Base-by-base conservation (phyloP, 768 basidiomycete genomes). In the Daedaleopsis nitida region DNA sequence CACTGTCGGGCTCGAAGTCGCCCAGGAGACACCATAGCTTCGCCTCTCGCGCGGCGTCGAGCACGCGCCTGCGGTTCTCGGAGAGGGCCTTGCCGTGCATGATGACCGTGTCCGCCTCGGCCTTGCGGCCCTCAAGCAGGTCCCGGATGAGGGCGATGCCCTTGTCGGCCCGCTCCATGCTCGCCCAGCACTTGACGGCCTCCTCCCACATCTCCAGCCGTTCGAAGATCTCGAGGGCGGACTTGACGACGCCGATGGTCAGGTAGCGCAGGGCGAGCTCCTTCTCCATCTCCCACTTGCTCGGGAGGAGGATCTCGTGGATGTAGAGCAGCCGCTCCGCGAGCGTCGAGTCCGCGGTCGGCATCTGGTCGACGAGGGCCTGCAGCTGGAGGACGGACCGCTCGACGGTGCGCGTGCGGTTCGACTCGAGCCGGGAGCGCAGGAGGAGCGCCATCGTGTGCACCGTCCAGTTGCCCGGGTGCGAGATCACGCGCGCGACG, bases 171-270 rank as follows among this genome's bases (percentile, higher is more conserved):
- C 84, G 78, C 65, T 96, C 95, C 76, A 96, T 81, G 17, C 86
- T 78, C 61, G 88, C 86, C 80, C 90, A 92, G 74, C 96, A 98
- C 63, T 83, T 81, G 45, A 94, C 94, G 9, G 92, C 95, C 65
- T 98, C 93, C 76, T 97, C 97, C 96, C 96, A 99, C 94, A 98
- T 94, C 76, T 98, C 95, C 62, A 98, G 79, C 38, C 92, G 83
- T 75, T 94, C 90, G 70, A 94, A 98, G 57, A 98, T 96, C 73
- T 91, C 96, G 52, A 98, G 78, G 0, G 97, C 96, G 5, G 92
- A 94, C 66, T 88, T 88, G 60, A 91, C 81, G 58, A 96, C 94
- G 16, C 97, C 97, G 52, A 98, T 79, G 48, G 85, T 82, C 65
- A 95, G 77, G 76, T 90, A 95, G 55, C 93, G 84, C 66, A 81